Evolutionary conservation across 306 rosid genomes (phyloP).

Genomic region (Lathyrus sativus): DNA sequence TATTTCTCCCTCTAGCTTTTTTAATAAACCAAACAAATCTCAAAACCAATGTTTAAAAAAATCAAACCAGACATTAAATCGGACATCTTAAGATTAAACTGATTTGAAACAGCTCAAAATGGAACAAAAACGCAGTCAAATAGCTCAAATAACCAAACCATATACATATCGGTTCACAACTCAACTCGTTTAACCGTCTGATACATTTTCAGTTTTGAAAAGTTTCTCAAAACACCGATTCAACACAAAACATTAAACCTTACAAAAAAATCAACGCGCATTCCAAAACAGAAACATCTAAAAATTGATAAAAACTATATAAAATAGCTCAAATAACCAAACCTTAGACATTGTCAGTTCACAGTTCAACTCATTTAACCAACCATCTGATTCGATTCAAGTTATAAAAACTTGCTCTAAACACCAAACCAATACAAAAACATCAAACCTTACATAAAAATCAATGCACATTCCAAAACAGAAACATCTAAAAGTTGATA

Average conservation of each 20-base stretch:
- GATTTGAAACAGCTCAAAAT: neutral
- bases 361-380: neutral
- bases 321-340: neutral
- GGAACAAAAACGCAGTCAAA: neutral
- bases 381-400: too few relatives aligned
- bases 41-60: neutral
- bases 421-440: neutral
- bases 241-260: slow-evolving; percentile 6
- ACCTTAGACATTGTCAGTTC: neutral
- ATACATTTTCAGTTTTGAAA: neutral
- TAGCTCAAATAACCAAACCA: neutral
- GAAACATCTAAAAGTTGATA: neutral
- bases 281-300: neutral
- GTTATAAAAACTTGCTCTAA: neutral
- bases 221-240: neutral
- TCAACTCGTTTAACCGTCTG: neutral
- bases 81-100: neutral
- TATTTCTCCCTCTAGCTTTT: neutral
- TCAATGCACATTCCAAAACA: neutral
- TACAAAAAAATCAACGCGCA: slow-evolving; percentile 22
- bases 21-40: neutral
- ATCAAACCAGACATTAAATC: neutral
- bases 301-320: neutral
- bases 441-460: neutral
- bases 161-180: neutral